Conservation (phyloP, 2,329 filamentous ascomycete genomes). For the Aulographum hederae region DNA sequence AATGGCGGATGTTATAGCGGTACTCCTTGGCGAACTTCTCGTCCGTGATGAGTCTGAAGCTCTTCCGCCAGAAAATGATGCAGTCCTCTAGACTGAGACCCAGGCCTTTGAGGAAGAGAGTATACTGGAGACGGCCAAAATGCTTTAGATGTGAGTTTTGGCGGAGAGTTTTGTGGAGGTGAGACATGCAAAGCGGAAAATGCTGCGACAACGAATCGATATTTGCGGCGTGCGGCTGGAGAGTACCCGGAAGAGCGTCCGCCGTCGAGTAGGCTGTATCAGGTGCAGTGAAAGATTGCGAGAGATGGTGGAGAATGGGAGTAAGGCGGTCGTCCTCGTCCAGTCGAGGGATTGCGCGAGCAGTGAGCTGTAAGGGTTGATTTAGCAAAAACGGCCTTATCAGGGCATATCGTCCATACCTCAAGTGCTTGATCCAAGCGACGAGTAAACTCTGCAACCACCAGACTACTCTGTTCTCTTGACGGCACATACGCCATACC, state of each 20-base stretch:
- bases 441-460: constrained; percentile 68
- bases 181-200: constrained; percentile 47
- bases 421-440: constrained; percentile 69
- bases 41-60: constrained; percentile 75
- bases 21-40: constrained; percentile 97
- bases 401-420: no score
- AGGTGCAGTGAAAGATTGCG: constrained; percentile 86
- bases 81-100: constrained; percentile 84
- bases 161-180: constrained; percentile 69
- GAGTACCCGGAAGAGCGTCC: constrained; percentile 30
- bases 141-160: constrained; percentile 87
- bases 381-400: not conserved
- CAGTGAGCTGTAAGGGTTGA: constrained; percentile 37
- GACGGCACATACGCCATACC: constrained; percentile 87
- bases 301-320: constrained; percentile 63
- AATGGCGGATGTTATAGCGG: constrained; percentile 88
- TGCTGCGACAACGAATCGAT: constrained; percentile 65
- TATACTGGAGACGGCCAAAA: constrained; percentile 83
- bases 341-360: constrained; percentile 75
- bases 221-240: constrained; percentile 56
- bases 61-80: constrained; percentile 75
- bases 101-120: constrained; percentile 89
- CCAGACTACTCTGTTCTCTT: constrained; percentile 73
- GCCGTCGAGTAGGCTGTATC: constrained; percentile 62
- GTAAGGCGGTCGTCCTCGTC: constrained; percentile 89